Evolutionary conservation across 805 yeast genomes (phyloP), one percentile per base, ranked within the genome.

Genomic region (Kluyveromyces dobzhanskii): DNA sequence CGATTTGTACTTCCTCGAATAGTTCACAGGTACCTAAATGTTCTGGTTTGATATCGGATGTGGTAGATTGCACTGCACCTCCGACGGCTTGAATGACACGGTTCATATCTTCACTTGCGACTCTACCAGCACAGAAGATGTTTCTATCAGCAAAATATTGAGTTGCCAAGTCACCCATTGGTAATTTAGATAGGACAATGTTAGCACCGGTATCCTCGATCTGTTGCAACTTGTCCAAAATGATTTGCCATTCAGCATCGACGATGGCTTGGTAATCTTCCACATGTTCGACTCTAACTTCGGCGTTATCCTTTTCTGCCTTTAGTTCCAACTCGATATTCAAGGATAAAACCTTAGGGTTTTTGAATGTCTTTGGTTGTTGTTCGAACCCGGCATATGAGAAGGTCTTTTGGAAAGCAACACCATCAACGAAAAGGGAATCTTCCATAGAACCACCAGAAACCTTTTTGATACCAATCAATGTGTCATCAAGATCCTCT

Each of bases 321-420:
- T 92, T 92, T 57, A 92, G 76, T 67, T 92, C 98, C 50, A 92
- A 73, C 62, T 92, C 98, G 30, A 92, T 88, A 57, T 92, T 92
- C 56, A 92, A 71, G 51, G 80, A 76, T 41, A 92, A 67, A 46
- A 92, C 77, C 62, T 80, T 85, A 34, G 98, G 96, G 61, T 85
- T 70, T 14, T 54, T 53, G 59, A 92, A 86, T 38, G 61, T 64
- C 64, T 92, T 92, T 37, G 98, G 98, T 65, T 92, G 98, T 69
- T 92, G 98, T 65, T 92, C 98, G 60, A 92, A 92, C 3, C 98
- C 98, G 34, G 98, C 98, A 54, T 92, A 92, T 18, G 97, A 82
- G 55, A 92, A 92, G 0, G 98, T 88, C 68, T 92, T 92, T 57
- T 92, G 86, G 66, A 92, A 92, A 3, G 97, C 98, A 44, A 92